phyloP scores from a whole-genome alignment of 805 yeast genomes.

The Crinitomyces ghanaensis region DNA sequence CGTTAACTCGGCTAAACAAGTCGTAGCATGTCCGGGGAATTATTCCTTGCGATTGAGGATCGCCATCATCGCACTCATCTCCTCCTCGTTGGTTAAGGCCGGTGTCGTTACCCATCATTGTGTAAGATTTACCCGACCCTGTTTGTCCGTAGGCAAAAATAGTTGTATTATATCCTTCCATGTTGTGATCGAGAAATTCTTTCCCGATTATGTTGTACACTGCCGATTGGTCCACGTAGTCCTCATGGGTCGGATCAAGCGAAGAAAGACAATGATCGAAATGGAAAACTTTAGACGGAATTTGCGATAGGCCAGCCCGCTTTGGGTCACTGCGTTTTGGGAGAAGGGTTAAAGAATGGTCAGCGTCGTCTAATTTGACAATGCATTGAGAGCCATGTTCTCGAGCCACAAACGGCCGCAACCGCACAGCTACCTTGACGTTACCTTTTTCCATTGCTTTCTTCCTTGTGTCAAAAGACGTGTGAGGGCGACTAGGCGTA shows the following conservation, averaged over 20 bases:
- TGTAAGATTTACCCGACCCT: constrained; percentile 73
- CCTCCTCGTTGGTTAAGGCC: too few relatives aligned
- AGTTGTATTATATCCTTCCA: constrained; percentile 63
- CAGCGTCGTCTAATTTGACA: too few relatives aligned
- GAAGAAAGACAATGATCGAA: constrained; percentile 49
- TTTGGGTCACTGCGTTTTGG: too few relatives aligned
- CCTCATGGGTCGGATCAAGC: constrained; percentile 22
- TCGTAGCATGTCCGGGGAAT: constrained; percentile 50
- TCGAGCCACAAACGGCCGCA: constrained; percentile 26
- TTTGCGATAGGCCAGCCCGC: too few relatives aligned
- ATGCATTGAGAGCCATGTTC: constrained; percentile 13
- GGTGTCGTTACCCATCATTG: constrained; percentile 59
- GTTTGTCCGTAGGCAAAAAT: constrained; percentile 77
- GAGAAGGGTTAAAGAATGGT: too few relatives aligned
- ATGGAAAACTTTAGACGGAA: constrained; percentile 31
- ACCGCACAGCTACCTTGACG: constrained; percentile 31
- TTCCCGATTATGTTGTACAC: constrained; percentile 47
- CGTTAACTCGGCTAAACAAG: constrained; percentile 35
- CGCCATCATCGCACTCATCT: too few relatives aligned
- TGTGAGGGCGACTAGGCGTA: too few relatives aligned
- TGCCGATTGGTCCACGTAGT: constrained; percentile 36
- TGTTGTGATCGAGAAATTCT: constrained; percentile 47
- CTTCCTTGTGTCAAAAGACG: too few relatives aligned
- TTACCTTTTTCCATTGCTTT: too few relatives aligned
- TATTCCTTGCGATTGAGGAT: constrained; percentile 38